These are phyloP conservation scores for Chytriomyces confervae DNA, from an alignment of 192 early-diverging fungal species.

Conservation along the genomic window DNA sequence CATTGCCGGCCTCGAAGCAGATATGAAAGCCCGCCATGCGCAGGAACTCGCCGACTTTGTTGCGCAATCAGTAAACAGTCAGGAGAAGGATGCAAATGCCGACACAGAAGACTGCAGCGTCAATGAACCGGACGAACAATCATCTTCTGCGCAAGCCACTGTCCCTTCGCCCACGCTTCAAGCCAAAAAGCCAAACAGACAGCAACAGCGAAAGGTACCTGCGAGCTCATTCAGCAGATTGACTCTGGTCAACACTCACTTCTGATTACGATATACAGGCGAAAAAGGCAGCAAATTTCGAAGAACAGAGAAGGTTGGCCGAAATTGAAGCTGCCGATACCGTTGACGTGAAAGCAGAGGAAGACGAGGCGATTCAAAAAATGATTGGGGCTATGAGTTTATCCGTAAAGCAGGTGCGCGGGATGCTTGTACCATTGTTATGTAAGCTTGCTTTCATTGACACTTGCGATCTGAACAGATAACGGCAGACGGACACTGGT, in stretches of 20 bases:
- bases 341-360: constrained; percentile 77
- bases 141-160: neutral
- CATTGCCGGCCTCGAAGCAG: constrained; percentile 70
- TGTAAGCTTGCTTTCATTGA: neutral
- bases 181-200: constrained; percentile 45
- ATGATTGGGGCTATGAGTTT: constrained; percentile 65
- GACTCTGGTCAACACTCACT: constrained; percentile 46
- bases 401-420: constrained; percentile 61
- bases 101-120: neutral
- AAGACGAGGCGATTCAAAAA: constrained; percentile 69
- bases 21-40: constrained; percentile 66
- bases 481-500: constrained; percentile 91
- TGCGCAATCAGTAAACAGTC: constrained; percentile 10
- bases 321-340: constrained; percentile 74
- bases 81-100: neutral
- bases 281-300: constrained; percentile 73
- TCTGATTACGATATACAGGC: constrained; percentile 56
- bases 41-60: constrained; percentile 55
- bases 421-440: neutral
- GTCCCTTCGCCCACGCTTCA: neutral
- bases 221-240: neutral
- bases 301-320: constrained; percentile 74
- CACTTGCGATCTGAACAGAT: constrained; percentile 52
- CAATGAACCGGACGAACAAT: neutral
- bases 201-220: constrained; percentile 43